Evolutionary conservation across 345 rosid genomes (phyloP).

Genomic region (Camelina sativa): DNA sequence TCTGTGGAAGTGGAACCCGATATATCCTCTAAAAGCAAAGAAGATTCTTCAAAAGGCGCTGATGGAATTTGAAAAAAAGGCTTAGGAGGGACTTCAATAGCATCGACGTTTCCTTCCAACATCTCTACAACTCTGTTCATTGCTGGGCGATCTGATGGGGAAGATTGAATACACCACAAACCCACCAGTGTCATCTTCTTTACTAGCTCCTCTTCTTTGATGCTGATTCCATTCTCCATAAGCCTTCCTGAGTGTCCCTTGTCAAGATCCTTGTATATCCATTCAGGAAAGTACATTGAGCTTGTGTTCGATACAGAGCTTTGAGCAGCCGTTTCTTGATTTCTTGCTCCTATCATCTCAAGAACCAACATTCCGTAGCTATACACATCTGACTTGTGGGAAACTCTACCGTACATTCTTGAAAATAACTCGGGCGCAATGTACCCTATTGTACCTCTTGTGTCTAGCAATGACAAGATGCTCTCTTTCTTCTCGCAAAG

Average conservation of each 20-base stretch:
- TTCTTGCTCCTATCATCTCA: slow-evolving; percentile 46
- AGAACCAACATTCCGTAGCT: slow-evolving; percentile 55
- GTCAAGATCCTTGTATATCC: slow-evolving; percentile 45
- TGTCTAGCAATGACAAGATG: slow-evolving; percentile 35
- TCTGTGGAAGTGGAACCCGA: background rate
- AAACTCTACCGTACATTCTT: slow-evolving; percentile 11
- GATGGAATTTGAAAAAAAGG: slow-evolving; percentile 19
- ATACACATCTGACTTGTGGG: slow-evolving; percentile 49
- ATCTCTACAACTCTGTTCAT: slow-evolving; percentile 45
- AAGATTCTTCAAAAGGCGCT: slow-evolving; percentile 20
- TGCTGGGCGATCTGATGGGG: slow-evolving; percentile 40
- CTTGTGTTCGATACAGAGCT: slow-evolving; percentile 26
- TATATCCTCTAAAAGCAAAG: background rate
- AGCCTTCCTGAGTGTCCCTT: background rate
- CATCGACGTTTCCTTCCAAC: slow-evolving; percentile 41
- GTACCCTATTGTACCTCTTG: slow-evolving; percentile 53
- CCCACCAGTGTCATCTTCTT: slow-evolving; percentile 45
- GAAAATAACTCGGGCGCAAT: slow-evolving; percentile 42
- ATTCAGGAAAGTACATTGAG: slow-evolving; percentile 46
- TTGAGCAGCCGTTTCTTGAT: slow-evolving; percentile 2
- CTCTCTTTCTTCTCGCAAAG: slow-evolving; percentile 45
- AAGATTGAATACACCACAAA: slow-evolving; percentile 47
- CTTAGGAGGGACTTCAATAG: slow-evolving; percentile 31
- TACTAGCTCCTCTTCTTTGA: slow-evolving; percentile 27
- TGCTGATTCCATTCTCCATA: background rate